Base-by-base conservation (phyloP, 2,329 filamentous ascomycete species). In the Lithohypha guttulata region DNA sequence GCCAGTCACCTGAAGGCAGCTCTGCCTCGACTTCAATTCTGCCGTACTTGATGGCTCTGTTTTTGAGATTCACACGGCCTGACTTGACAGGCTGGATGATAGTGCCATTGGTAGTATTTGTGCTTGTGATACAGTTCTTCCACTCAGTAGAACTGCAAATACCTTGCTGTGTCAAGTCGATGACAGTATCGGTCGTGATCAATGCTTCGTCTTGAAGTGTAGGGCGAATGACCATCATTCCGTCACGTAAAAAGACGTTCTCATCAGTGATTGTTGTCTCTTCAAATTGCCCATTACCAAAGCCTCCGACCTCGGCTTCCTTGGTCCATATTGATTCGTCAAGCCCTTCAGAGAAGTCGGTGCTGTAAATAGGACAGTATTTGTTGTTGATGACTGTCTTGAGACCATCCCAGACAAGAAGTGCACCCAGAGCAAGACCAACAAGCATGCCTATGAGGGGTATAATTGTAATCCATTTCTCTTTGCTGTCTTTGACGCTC, bases 391-490 rank as follows among this genome's bases (percentile, higher is more conserved):
- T 71, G 2, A 91, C 82, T 41, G 75, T 79, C 34, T 64, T 63
- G 26, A 87, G 56, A 3, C 84, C 84, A 49, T 87, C 79, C 69
- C 77, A 91, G 33, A 91, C 66, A 30, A 91, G 61, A 52, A 87
- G 74, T 1, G 70, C 83, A 1, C 79, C 74, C 27, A 87, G 62
- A 2, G 58, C 72, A 23, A 89, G 56, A 10, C 84, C 84, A 10
- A 86, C 44, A 2, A 77, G 33, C 34, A 91, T 73, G 32, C 83
- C 84, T 17, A 84, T 56, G 28, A 86, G 55, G 2, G 84, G 84
- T 42, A 93, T 71, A 46, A 89, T 85, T 2, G 79, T 86, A 6
- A 84, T 77, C 83, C 83, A 91, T 64, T 85, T 89, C 68, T 89
- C 81, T 57, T 77, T 81, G 11, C 80, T 78, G 48, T 86, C 79